Base-by-base conservation (phyloP, 164 flowering plant species). In the Annona cherimola region DNA sequence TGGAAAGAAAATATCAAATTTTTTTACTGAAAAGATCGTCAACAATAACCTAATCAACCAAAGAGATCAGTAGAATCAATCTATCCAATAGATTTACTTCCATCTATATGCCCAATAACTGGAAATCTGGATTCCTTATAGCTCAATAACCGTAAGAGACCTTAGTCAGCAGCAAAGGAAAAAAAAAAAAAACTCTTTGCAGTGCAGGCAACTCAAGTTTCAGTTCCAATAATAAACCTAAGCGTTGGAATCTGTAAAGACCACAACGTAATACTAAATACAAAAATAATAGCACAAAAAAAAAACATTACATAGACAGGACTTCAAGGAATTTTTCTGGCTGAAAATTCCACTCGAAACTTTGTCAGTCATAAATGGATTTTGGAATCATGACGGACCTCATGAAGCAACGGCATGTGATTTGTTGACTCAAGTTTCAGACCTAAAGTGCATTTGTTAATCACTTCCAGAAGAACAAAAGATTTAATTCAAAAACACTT, bases 401-500 rank as follows among this genome's bases (percentile, higher is more conserved):
- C 35, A 66, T 6, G 11, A 35, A 44, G 7, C 18, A 66, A 5
- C 44, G 11, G 35, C 54, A 66, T 18, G 19, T 4, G 45, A 66
- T 66, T 42, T 54, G 44, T 3, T 35, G 44, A 44, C 42, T 43
- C 69, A 66, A 20, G 20, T 11, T 40, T 63, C 39, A 6, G 66
- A 63, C 61, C 20, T 45, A 19, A 4, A 8, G 42, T 14, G 20
- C 41, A 45, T 16, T 26, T 69, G 42, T 20, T 9, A 54, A 43
- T n/a, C 20, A 50, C 26, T 3, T 69, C 14, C n/a, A 57, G 45
- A 67, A 19, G 55, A 1, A 50, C 63, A 18, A 39, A 74, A 69
- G 35, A 3, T 4, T 7, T 19, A 19, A 1, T 20, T 11, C 42
- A 42, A 26, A 54, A 71, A 50, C 61, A 41, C 79, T 74, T 76